These are phyloP conservation scores for Heterobasidion parviporum DNA, from an alignment of 1,284 basidiomycete species.

Conservation along the genomic window DNA sequence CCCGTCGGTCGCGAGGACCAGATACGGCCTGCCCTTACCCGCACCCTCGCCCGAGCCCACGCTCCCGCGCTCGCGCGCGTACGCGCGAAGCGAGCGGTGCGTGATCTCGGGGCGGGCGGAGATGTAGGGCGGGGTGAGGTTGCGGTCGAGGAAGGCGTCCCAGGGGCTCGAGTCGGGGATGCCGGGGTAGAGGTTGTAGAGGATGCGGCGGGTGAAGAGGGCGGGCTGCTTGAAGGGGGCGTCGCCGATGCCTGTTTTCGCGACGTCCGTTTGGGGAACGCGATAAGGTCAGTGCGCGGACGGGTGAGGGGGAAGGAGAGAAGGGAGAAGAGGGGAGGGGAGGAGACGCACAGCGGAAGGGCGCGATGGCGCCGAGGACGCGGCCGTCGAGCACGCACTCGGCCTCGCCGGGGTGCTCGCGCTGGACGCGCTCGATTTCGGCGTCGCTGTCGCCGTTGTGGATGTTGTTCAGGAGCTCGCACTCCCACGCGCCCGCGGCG, in stretches of 20 bases:
- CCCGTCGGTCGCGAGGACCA: conserved; percentile 61
- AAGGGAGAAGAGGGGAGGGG: neutral
- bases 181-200: conserved; percentile 59
- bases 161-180: conserved; percentile 52
- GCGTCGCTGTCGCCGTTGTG: conserved; percentile 57
- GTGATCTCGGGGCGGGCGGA: conserved; percentile 54
- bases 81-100: conserved; percentile 34
- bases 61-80: no score
- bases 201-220: conserved; percentile 55
- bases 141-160: conserved; percentile 56
- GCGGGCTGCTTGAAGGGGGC: conserved; percentile 67
- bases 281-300: neutral
- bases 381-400: conserved; percentile 53
- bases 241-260: conserved; percentile 50
- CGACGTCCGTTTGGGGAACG: neutral
- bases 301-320: no score
- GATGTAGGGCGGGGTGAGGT: conserved; percentile 62
- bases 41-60: no score
- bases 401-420: conserved; percentile 57
- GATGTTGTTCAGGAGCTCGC: conserved; percentile 44
- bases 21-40: conserved; percentile 19
- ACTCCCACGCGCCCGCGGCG: conserved; percentile 36
- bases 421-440: conserved; percentile 48
- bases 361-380: conserved; percentile 63
- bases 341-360: conserved; percentile 50